Evolutionary conservation across 1,284 basidiomycete genomes (phyloP), one percentile per base, ranked within the genome.

Genomic region (Melampsora occidentalis): DNA sequence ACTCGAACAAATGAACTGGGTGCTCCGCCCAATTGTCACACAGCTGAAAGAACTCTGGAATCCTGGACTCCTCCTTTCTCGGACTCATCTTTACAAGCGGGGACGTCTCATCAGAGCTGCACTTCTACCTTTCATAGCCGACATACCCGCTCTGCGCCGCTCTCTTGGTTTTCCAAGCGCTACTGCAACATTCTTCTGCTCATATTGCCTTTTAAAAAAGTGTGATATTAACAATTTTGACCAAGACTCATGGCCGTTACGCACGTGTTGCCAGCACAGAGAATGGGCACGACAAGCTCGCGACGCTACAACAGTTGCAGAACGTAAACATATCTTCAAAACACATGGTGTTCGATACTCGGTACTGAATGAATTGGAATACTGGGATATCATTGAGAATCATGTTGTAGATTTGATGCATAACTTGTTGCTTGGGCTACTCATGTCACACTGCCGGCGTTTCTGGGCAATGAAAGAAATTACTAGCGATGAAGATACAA

Each of bases 1-100:
- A 0, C 39, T 73, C 0, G 46, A 79, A 12, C 48, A 81, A 25
- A 71, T 83, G 46, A 25, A 25, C 25, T 25, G 25, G 25, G 25
- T 25, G 25, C 25, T 25, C 25, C 25, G 64, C 18, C 81, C 81
- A 1, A 62, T 85, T 10, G 78, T 84, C 2, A 78, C 82, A 25
- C 79, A 82, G n/a, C 77, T 85, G 10, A 35, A 80, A 0, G 69
- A 75, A 18, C 79, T 83, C 28, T 84, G 82, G 81, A 20, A 78
- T 18, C 68, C 76, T 20, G 85, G 84, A 0, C 75, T 84, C 1
- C 71, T 9, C 18, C 20, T 71, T 0, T 63, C 59, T n/a, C 33
- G 64, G 33, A 71, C 70, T 39, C 22, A 42, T 39, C 18, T 33
- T 4, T n/a, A 51, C 31, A 7, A 51, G 2, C 4, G 61, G 1